Evolutionary conservation across 805 yeast species (phyloP).

Genomic region (Priceomyces medius): DNA sequence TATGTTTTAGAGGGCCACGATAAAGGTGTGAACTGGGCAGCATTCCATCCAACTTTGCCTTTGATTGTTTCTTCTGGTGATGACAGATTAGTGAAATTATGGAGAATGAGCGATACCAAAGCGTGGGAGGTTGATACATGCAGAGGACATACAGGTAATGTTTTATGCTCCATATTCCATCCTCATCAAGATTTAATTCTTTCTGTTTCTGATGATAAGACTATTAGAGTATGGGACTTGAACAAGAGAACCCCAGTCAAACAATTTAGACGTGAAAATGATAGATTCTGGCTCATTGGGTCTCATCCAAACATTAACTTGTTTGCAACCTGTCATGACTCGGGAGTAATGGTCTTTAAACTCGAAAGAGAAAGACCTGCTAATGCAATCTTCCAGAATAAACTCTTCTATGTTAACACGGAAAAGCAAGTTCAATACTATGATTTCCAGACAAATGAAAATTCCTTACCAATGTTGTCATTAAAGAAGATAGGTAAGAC

Average conservation of each 20-base stretch:
- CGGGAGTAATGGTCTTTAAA: conserved; percentile 97
- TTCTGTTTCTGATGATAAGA: conserved; percentile 94
- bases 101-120: conserved; percentile 97
- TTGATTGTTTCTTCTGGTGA: conserved; percentile 92
- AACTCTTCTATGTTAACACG: conserved; percentile 69
- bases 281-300: conserved; percentile 90
- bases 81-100: conserved; percentile 89
- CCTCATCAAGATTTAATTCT: conserved; percentile 89
- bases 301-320: conserved; percentile 88
- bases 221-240: conserved; percentile 95
- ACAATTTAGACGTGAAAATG: conserved; percentile 90
- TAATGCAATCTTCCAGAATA: conserved; percentile 68
- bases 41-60: conserved; percentile 96
- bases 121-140: conserved; percentile 99
- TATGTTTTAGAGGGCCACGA: conserved; percentile 97
- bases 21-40: conserved; percentile 97
- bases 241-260: conserved; percentile 91
- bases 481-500: conserved; percentile 80
- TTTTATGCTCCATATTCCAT: conserved; percentile 85
- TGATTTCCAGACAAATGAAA: conserved; percentile 63
- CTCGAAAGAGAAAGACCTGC: conserved; percentile 97
- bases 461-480: conserved; percentile 75
- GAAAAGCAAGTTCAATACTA: conserved; percentile 85
- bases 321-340: conserved; percentile 95
- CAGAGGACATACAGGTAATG: conserved; percentile 95